Conservation (phyloP, 352 stramenopile genomes). For the Phytophthora pseudosyringae region DNA sequence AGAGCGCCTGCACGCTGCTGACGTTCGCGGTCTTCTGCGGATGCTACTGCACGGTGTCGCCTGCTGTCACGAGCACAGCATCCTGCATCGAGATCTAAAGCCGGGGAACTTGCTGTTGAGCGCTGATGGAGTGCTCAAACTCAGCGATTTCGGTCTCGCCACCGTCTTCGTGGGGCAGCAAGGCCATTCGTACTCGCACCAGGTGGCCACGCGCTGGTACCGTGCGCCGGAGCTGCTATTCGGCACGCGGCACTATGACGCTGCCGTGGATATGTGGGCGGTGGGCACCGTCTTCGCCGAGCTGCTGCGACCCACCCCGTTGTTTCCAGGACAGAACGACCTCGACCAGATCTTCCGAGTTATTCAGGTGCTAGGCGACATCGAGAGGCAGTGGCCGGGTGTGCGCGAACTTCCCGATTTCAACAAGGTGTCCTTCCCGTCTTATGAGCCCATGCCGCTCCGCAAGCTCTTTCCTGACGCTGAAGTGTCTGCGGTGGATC, state of each 20-base stretch:
- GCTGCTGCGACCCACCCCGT: conserved; percentile 58
- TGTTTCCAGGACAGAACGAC: conserved; percentile 85
- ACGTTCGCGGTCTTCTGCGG: conserved; percentile 62
- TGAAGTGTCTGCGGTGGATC: conserved; percentile 46
- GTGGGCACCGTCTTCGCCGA: conserved; percentile 74
- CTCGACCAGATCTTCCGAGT: conserved; percentile 85
- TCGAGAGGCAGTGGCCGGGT: conserved; percentile 61
- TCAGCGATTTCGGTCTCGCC: conserved; percentile 83
- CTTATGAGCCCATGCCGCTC: conserved; percentile 54
- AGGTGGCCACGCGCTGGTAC: conserved; percentile 87
- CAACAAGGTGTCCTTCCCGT: conserved; percentile 71
- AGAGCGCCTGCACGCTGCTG: conserved; percentile 42
- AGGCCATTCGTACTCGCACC: conserved; percentile 62
- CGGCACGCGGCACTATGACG: conserved; percentile 64
- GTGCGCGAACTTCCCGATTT: conserved; percentile 66
- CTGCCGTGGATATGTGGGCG: conserved; percentile 75
- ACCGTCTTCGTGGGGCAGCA: conserved; percentile 56
- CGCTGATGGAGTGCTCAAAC: conserved; percentile 63
- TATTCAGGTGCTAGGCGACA: conserved; percentile 66
- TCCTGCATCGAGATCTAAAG: conserved; percentile 81
- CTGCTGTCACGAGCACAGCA: conserved; percentile 65
- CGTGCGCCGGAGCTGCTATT: conserved; percentile 84
- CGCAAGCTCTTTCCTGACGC: conserved; percentile 57
- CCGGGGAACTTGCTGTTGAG: conserved; percentile 72
- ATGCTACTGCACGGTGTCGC: conserved; percentile 76